Evolutionary conservation across 2,329 filamentous ascomycete species (phyloP), one percentile per base, ranked within the genome.

Genomic region (Alternaria ethzedia): DNA sequence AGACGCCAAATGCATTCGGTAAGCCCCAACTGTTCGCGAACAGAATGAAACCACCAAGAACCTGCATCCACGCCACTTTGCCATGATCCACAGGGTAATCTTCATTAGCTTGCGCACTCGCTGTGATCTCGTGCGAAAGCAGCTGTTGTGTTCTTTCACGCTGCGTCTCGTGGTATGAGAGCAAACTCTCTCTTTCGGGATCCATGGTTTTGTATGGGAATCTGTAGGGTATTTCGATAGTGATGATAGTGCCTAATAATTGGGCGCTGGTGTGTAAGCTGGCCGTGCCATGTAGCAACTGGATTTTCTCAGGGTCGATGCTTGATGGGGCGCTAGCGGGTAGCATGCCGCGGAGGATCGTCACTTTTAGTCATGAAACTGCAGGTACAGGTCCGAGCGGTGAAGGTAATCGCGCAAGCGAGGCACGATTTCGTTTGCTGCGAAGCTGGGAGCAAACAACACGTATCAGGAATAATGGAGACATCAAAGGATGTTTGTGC

Each of bases 1-100:
- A 78, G 1, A 78, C 65, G 5, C 77, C 77, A 47, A 73, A 80
- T 0, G 70, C 62, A 28, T 75, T 74, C 11, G 68, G 65, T 10
- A 79, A 64, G 23, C 78, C 76, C 75, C 73, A 77, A 64, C 65
- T 70, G 45, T 82, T 82, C 57, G 80, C 79, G 70, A 82, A 82
- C 7, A 83, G 57, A 45, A 82, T 79, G 69, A 82, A 83, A 25
- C 72, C 70, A n/a, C 78, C 79, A 12, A 81, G 51, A 2, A 83
- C 82, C 63, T 83, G 81, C 30, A 83, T 67, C 82, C 81, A 83
- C 15, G 82, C 81, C 44, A 65, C 71, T 13, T 76, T 64, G 2
- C 82, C 82, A 57, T 62, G 63, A 73, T 71, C 69, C 44, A 78
- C 28, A 3, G 61, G 61, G 23, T 68, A 68, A 32, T 64, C 61